phyloP scores from a whole-genome alignment of 2,329 filamentous ascomycete genomes.

The Venturia carpophila region DNA sequence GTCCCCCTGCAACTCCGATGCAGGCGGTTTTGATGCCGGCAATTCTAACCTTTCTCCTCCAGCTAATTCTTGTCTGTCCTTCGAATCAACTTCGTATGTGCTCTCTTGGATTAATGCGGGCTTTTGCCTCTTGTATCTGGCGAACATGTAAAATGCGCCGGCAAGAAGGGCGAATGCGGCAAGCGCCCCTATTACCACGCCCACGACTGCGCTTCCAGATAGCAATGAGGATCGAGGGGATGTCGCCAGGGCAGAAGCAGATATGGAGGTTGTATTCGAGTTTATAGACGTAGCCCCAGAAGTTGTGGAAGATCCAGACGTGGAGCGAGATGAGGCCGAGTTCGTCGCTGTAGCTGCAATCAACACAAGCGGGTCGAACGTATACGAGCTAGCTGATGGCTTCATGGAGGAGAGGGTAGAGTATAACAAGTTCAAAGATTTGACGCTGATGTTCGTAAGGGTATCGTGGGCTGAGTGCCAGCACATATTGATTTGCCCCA shows the following conservation, averaged over 20 bases:
- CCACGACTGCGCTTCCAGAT: not conserved
- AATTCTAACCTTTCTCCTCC: not conserved
- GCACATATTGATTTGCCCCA: not conserved
- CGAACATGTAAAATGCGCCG: not conserved
- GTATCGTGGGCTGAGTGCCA: constrained; percentile 1
- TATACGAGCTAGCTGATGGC: not conserved
- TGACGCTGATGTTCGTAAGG: constrained; percentile 7
- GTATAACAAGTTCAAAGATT: not conserved
- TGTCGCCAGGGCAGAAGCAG: not conserved
- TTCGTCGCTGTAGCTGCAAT: not conserved
- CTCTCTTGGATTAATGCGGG: no score
- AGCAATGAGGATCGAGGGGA: not conserved
- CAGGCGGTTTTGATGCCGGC: not conserved
- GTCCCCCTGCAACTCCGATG: not conserved
- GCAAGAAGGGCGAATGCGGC: not conserved
- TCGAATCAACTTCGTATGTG: not conserved
- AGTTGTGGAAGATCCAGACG: not conserved
- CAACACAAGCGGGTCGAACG: constrained; percentile 5
- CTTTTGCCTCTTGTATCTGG: not conserved
- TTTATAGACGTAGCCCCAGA: not conserved
- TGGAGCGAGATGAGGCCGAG: not conserved
- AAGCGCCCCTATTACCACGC: not conserved
- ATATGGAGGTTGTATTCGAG: not conserved
- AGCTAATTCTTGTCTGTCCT: not conserved
- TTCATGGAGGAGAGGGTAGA: not conserved